Evolutionary conservation across 129 eudicot species (phyloP), one percentile per base, ranked within the genome.

Genomic region (Oenanthe sinensis): DNA sequence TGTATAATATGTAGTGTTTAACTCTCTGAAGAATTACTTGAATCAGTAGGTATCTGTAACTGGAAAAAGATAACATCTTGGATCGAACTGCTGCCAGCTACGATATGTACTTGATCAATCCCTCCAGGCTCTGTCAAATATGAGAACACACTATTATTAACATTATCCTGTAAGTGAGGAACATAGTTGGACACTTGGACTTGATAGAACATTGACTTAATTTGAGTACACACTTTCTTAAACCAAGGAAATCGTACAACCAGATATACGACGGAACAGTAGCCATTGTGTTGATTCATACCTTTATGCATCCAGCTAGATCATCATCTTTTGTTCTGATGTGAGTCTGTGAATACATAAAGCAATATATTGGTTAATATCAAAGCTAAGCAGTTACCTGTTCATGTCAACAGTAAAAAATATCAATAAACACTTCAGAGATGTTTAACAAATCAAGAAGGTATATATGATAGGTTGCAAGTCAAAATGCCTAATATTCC

Each of bases 251-350:
- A 14, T 30, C 30, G 42, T 30, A 30, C 14, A 14, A 67, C 39
- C 17, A 65, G 19, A 67, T 0, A 33, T 11, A 30, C 11, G 12
- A 30, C 2, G 20, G 46, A 4, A 70, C 24, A 15, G 47, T 37
- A 7, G 50, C 30, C 49, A 40, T 43, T 16, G 13, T 42, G 46
- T 71, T 46, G 36, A 8, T 81, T 60, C 49, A 54, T 85, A 96
- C 99, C 99, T 96, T 87, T 40, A 92, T 77, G 86, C 99, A 96
- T 82, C 84, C 86, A 45, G 88, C 87, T 78, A 96, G 81, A 87
- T 89, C 89, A 77, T 86, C 88, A 62, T 87, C 91, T 54, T 88
- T 87, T 69, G 90, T 79, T 71, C 93, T 87, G 47, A 80, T 78
- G 70, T 87, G 86, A 54, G 80, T 81, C 99, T 96, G 95, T 70